These are phyloP conservation scores for Akebia trifoliata DNA, from an alignment of 164 flowering plant species.

Conservation along the genomic window DNA sequence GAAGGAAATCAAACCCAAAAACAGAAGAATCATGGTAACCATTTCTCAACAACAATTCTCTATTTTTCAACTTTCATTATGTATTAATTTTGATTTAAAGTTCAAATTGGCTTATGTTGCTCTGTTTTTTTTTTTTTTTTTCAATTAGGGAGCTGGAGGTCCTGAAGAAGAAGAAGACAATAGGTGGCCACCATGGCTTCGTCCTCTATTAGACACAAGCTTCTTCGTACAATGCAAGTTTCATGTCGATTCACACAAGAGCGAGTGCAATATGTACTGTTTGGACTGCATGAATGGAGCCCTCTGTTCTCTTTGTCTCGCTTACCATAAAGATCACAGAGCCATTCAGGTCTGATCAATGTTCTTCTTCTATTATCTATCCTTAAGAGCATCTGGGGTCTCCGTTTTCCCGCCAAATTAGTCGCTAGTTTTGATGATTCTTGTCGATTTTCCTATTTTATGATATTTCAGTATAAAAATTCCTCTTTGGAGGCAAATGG, in stretches of 20 bases:
- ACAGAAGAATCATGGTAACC: conserved; percentile 78
- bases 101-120: background rate
- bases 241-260: conserved; percentile 83
- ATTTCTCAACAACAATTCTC: background rate
- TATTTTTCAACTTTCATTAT: background rate
- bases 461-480: no score
- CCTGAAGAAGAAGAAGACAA: conserved; percentile 64
- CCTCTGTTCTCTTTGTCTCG: conserved; percentile 84
- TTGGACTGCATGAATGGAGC: conserved; percentile 83
- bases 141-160: conserved; percentile 59
- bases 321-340: conserved; percentile 66
- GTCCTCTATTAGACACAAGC: conserved; percentile 54
- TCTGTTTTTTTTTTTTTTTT: background rate
- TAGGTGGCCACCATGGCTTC: conserved; percentile 90
- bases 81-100: background rate
- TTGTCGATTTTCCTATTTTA: no score
- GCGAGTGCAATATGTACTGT: conserved; percentile 96
- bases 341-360: conserved; percentile 97
- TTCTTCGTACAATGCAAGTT: conserved; percentile 82
- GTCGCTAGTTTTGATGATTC: no score
- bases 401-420: no score
- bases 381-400: no score
- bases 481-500: no score
- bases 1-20: conserved; percentile 71
- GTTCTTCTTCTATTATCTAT: no score